Percentiles rank a stretch among this genome's conserved stretches.
Conservation (phyloP, 2,329 filamentous ascomycete genomes). For the Dactylellina leptospora region DNA sequence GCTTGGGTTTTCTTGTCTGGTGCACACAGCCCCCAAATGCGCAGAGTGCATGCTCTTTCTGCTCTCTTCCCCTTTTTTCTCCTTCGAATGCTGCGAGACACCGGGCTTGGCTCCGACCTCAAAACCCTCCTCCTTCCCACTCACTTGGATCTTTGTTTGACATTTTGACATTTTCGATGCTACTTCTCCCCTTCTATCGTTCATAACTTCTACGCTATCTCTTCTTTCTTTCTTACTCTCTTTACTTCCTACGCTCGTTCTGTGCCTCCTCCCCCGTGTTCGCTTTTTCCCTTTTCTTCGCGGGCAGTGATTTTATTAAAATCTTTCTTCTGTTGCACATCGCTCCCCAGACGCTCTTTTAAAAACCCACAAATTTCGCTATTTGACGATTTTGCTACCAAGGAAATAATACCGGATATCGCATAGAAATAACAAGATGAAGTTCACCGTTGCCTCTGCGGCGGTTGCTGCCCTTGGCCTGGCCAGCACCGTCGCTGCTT, state of each 20-base stretch:
- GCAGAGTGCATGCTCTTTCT: background rate
- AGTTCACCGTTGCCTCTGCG: constrained; percentile 63
- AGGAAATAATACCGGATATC: constrained; percentile 5
- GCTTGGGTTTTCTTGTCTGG: no score
- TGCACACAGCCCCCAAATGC: constrained; percentile 31
- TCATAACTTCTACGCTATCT: constrained; percentile 53
- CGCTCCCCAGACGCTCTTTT: constrained; percentile 1
- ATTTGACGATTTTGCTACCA: constrained; percentile 32
- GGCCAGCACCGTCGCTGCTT: constrained; percentile 62
- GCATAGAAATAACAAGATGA: constrained; percentile 66
- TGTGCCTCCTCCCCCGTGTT: no score
- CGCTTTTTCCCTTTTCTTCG: background rate
- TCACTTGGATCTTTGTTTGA: constrained; percentile 15
- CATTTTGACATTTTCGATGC: constrained; percentile 40
- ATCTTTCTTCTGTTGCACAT: background rate
- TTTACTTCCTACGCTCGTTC: constrained; percentile 38
- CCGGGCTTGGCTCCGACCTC: constrained; percentile 14
- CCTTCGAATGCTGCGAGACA: constrained; percentile 20
- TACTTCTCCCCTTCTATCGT: constrained; percentile 51
- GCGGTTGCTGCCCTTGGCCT: constrained; percentile 62
- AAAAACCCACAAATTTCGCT: constrained; percentile 22
- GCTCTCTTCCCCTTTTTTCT: constrained; percentile 35
- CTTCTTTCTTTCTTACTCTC: background rate
- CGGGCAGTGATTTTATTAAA: constrained; percentile 1
- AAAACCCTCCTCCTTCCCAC: constrained; percentile 22